Evolutionary conservation across 805 yeast genomes (phyloP).

Genomic region (Saccharomycopsis schoenii): DNA sequence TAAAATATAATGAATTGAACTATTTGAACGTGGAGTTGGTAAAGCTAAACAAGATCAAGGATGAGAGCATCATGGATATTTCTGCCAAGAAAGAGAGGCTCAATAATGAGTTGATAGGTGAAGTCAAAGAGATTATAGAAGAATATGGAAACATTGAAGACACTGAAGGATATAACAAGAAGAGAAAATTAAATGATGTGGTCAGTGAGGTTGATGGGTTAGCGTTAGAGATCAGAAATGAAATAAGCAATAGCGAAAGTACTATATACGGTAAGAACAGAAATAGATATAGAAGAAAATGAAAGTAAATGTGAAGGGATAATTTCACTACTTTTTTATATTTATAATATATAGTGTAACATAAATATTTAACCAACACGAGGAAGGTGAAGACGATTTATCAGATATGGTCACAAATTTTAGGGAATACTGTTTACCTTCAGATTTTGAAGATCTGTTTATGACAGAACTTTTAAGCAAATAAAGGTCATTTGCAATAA

Average conservation of each 20-base stretch:
- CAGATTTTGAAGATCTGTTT: too few relatives aligned
- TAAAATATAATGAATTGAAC: slow-evolving; percentile 46
- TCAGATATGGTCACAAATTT: too few relatives aligned
- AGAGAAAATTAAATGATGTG: slow-evolving; percentile 15
- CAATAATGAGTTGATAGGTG: slow-evolving; percentile 15
- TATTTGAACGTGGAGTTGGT: slow-evolving; percentile 54
- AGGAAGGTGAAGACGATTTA: too few relatives aligned
- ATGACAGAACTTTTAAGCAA: too few relatives aligned
- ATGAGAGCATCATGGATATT: slow-evolving; percentile 33
- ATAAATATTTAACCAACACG: too few relatives aligned
- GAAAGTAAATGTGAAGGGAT: background rate
- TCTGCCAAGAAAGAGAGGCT: slow-evolving; percentile 16
- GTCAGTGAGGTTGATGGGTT: slow-evolving; percentile 18
- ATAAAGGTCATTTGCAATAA: too few relatives aligned
- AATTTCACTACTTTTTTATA: too few relatives aligned
- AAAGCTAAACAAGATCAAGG: slow-evolving; percentile 41
- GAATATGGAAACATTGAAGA: slow-evolving; percentile 5
- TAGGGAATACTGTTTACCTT: too few relatives aligned
- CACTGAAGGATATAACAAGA: background rate
- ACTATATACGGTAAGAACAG: slow-evolving; percentile 11
- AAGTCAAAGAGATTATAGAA: slow-evolving; percentile 7
- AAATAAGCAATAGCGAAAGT: slow-evolving; percentile 11
- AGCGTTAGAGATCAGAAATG: slow-evolving; percentile 13
- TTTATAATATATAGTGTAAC: too few relatives aligned
- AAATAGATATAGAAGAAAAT: slow-evolving; percentile 12